Evolutionary conservation across 345 rosid genomes (phyloP), one percentile per base, ranked within the genome.

Genomic region (Gossypium rotundifolium): DNA sequence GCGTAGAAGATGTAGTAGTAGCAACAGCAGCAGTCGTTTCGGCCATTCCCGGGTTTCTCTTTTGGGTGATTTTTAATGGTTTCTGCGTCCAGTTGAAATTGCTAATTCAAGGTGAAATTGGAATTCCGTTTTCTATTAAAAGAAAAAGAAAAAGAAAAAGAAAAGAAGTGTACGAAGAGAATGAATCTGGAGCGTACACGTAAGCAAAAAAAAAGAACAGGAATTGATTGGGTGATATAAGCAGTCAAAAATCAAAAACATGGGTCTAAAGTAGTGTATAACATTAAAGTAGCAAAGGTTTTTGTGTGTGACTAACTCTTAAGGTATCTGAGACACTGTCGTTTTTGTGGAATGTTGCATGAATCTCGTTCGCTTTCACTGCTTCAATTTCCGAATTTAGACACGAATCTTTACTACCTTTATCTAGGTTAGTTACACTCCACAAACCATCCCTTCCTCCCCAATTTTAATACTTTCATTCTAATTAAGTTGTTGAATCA

Each of bases 1-100:
- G 84, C 0, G 86, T 86, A 20, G 87, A 70, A 0, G 86, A 52
- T n/a, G 90, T 68, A 11, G 87, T 77, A 5, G 88, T 18, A 7
- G 60, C 4, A 55, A 20, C 10, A 9, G 23, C 20, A 59, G 23
- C 20, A 9, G 83, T 59, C 72, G 72, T 74, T 73, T 86, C 91
- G 69, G 88, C 87, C 91, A 88, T 77, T 45, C 20, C 18, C 2
- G 7, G 33, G 23, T 40, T 65, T 23, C 11, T 17, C 14, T 4
- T n/a, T 23, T 2, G 44, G 53, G 38, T 27, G 38, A 20, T 7
- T 48, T 68, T 27, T 23, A 13, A 16, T 44, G n/a, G 46, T 46
- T 11, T 59, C 18, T 8, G 10, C 9, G 25, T 7, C 11, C 20
- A 38, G 4, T n/a, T 55, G 23, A 17, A 18, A 53, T 5, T 40